Percentiles rank a stretch among this genome's conserved stretches.
These are phyloP conservation scores for Talaromyces liani DNA, from an alignment of 495 filamentous ascomycete genomes.

Conservation along the genomic window DNA sequence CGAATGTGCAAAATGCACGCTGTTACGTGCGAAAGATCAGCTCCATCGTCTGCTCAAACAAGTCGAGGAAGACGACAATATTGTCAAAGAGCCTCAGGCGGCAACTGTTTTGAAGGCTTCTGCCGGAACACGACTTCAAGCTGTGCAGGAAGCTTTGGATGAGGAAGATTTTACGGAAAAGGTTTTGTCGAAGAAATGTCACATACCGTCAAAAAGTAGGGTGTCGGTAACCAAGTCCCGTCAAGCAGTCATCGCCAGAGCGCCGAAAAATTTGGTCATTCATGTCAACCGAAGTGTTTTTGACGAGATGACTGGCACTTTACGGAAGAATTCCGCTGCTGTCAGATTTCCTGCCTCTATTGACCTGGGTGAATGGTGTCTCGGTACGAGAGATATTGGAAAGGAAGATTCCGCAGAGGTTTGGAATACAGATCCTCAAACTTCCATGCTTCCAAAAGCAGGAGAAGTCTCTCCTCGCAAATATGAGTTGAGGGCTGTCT, in stretches of 20 bases:
- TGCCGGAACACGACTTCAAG: constrained; percentile 44
- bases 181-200: constrained; percentile 63
- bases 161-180: constrained; percentile 75
- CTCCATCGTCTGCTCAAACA: constrained; percentile 38
- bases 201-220: constrained; percentile 59
- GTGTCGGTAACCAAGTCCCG: constrained; percentile 75
- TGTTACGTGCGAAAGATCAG: constrained; percentile 47
- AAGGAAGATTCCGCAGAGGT: constrained; percentile 41
- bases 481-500: constrained; percentile 76
- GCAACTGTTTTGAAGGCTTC: constrained; percentile 25
- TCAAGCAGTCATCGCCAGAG: constrained; percentile 75
- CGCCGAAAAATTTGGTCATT: constrained; percentile 70
- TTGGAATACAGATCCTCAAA: constrained; percentile 57
- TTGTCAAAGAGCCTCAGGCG: constrained; percentile 14
- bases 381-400: constrained; percentile 40
- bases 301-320: constrained; percentile 66
- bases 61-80: constrained; percentile 21
- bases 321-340: constrained; percentile 73
- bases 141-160: constrained; percentile 62
- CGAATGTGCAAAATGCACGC: constrained; percentile 85
- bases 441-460: constrained; percentile 56
- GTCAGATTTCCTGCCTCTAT: constrained; percentile 68
- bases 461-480: constrained; percentile 37
- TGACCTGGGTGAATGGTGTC: constrained; percentile 71
- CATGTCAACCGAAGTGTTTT: constrained; percentile 92